Evolutionary conservation across 148 eudicot species (phyloP).

Genomic region (Linanthus parryae): DNA sequence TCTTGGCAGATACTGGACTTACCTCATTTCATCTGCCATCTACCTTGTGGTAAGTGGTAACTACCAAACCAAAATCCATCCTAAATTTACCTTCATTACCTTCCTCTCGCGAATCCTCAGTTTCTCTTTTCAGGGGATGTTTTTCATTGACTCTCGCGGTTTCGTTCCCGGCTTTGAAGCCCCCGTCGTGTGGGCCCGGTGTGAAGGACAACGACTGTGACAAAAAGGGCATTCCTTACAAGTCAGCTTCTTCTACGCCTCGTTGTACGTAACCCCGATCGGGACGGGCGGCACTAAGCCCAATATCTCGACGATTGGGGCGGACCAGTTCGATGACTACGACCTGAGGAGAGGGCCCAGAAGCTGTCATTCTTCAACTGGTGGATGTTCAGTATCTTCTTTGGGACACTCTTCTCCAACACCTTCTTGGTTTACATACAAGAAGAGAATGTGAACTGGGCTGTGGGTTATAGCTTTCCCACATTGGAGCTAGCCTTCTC

Average conservation of each 20-base stretch:
- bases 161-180: slow-evolving; percentile 16
- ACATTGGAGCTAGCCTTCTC: slow-evolving; percentile 14
- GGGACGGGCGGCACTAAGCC: slow-evolving; percentile 39
- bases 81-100: too few species aligned
- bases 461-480: slow-evolving; percentile 23
- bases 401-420: slow-evolving; percentile 24
- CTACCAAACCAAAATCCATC: too few species aligned
- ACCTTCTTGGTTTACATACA: slow-evolving; percentile 24
- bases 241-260: slow-evolving; percentile 20
- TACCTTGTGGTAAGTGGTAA: slow-evolving; percentile 34
- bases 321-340: slow-evolving; percentile 30
- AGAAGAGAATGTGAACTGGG: slow-evolving; percentile 25
- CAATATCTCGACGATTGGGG: slow-evolving; percentile 31
- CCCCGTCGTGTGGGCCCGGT: slow-evolving; percentile 19
- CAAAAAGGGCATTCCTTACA: slow-evolving; percentile 14
- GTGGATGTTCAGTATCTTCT: slow-evolving; percentile 27
- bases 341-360: slow-evolving; percentile 25
- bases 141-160: slow-evolving; percentile 24
- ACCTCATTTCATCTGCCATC: slow-evolving; percentile 28
- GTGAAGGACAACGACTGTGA: slow-evolving; percentile 17
- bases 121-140: slow-evolving; percentile 32
- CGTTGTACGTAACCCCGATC: slow-evolving; percentile 21
- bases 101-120: too few species aligned
- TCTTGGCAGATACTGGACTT: slow-evolving; percentile 46
- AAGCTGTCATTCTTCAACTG: slow-evolving; percentile 38